phyloP scores from a whole-genome alignment of 2,329 filamentous ascomycete species.

The Arthrobotrys sphaeroides region DNA sequence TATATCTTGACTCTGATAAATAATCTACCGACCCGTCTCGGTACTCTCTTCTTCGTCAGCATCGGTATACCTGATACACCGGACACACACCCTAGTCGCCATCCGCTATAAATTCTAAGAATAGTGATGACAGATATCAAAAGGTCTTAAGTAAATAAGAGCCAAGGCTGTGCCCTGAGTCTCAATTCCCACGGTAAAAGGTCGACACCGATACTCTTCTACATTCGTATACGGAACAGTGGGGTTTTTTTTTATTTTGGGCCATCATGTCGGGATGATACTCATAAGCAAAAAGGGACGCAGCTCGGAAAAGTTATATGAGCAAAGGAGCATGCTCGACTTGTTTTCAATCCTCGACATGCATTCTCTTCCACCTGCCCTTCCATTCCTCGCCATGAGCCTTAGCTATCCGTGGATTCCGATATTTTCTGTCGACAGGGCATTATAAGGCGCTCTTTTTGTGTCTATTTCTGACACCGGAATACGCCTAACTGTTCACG shows the following conservation, averaged over 20 bases:
- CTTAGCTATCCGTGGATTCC: neutral
- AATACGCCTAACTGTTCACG: neutral
- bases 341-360: constrained; percentile 8
- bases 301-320: neutral
- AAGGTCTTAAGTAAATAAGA: constrained; percentile 6
- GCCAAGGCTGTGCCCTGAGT: neutral
- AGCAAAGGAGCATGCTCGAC: constrained; percentile 13
- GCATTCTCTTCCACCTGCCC: neutral
- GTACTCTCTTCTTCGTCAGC: constrained; percentile 6
- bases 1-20: constrained; percentile 17
- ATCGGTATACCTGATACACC: constrained; percentile 14
- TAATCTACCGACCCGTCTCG: constrained; percentile 22
- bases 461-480: neutral
- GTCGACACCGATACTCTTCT: neutral
- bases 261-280: neutral
- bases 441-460: neutral
- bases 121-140: constrained; percentile 2
- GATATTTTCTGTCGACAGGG: neutral
- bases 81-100: neutral
- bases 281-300: constrained; percentile 1
- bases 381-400: constrained; percentile 5
- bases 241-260: no score
- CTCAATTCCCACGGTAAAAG: neutral
- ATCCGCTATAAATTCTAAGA: constrained; percentile 13
- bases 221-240: no score